Base-by-base conservation (phyloP, 257 asterid species). In the Scutellaria galericulata region DNA sequence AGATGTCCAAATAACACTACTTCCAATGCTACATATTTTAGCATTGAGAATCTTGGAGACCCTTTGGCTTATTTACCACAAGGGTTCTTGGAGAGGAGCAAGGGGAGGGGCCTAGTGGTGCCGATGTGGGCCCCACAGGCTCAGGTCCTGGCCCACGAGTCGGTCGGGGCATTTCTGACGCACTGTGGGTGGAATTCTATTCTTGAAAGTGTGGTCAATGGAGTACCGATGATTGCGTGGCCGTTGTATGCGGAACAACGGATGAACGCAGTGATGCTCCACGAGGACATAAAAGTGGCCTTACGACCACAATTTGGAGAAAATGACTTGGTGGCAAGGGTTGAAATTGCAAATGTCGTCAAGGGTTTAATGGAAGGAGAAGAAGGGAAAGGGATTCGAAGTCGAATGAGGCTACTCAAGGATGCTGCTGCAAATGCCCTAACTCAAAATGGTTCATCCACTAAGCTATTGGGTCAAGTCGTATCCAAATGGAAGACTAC, bases 171-270 rank as follows among this genome's bases (percentile, higher is more conserved):
- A 0, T 88, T 88, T 8, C 18, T 86, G 54, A 77, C 86, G 2
- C 95, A 91, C 9, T 91, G 97, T 6, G 97, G 96, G 0, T 91
- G 94, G 91, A 91, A 89, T 40, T 91, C 97, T 0, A 64, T 64
- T 0, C 67, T 91, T 0, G 96, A 91, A 15, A 83, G 91, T 5
- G 76, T 89, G 10, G 88, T 72, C 0, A 77, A 86, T 2, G 95
- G 97, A 1, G 85, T 86, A 2, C 93, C 98, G 3, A 64, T 93
- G 67, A 83, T 91, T 6, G 92, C 86, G 0, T 93, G 98, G 98
- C 98, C 98, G 0, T 73, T 93, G 31, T 93, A 72, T 5, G 97
- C 98, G 0, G 98, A 93, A 35, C 98, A 93, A 46, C 76, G 56
- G 63, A 87, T 84, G 95, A 93, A 93, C 1, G 93, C 97, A 0